phyloP scores from a whole-genome alignment of 306 rosid genomes.

The Mimosa bimucronata region DNA sequence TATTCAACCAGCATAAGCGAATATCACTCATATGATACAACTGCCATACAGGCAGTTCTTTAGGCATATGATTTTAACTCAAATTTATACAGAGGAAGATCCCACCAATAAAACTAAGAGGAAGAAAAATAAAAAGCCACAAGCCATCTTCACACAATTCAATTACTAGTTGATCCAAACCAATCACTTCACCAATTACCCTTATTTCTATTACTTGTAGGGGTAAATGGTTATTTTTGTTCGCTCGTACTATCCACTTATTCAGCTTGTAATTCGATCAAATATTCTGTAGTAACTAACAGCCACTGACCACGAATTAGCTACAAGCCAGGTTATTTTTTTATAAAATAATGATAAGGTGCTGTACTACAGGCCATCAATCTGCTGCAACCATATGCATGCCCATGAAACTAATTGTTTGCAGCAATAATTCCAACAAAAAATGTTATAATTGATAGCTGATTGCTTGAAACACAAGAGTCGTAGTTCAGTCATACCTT shows the following conservation, averaged over 20 bases:
- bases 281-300: not conserved
- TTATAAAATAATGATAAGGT: not conserved
- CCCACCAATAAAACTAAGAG: not conserved
- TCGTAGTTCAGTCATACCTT: slow-evolving; percentile 56
- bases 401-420: not conserved
- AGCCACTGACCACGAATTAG: not conserved
- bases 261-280: not conserved
- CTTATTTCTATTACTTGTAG: not conserved
- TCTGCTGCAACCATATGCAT: slow-evolving; percentile 16
- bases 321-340: not conserved
- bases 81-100: not conserved
- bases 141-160: not conserved
- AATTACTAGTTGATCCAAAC: not conserved
- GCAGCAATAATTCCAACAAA: slow-evolving; percentile 22
- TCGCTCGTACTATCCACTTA: not conserved
- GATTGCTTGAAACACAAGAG: slow-evolving; percentile 27
- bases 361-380: slow-evolving; percentile 19
- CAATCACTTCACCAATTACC: not conserved
- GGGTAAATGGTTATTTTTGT: not conserved
- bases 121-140: not conserved
- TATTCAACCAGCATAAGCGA: slow-evolving; percentile 14
- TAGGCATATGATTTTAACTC: not conserved
- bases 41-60: not conserved
- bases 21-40: slow-evolving; percentile 25
- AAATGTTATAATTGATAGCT: slow-evolving; percentile 18